Evolutionary conservation across 768 basidiomycete species (phyloP).

Genomic region (Lentinula guzmanii): DNA sequence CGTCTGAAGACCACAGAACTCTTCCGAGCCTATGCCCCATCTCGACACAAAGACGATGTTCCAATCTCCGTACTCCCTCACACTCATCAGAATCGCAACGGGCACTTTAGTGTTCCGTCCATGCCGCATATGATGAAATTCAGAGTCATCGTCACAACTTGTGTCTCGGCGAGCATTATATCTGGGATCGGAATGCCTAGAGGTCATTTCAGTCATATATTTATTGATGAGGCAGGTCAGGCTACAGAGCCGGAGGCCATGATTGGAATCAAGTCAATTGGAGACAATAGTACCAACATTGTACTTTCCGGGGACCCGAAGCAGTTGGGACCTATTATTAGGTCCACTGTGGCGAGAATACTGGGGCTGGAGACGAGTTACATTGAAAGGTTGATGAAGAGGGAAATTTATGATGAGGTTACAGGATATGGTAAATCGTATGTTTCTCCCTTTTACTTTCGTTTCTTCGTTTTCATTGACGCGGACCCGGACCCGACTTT

Average conservation of each 20-base stretch:
- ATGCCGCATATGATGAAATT: slow-evolving; percentile 33
- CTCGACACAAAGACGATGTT: slow-evolving; percentile 37
- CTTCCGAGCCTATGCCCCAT: slow-evolving; percentile 54
- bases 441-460: slow-evolving; percentile 2
- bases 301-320: slow-evolving; percentile 41
- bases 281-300: slow-evolving; percentile 26
- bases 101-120: slow-evolving; percentile 34
- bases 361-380: slow-evolving; percentile 33
- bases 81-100: slow-evolving; percentile 26
- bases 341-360: slow-evolving; percentile 28
- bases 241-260: slow-evolving; percentile 66
- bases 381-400: slow-evolving; percentile 30
- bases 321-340: slow-evolving; percentile 41
- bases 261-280: slow-evolving; percentile 36
- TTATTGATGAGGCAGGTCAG: slow-evolving; percentile 70
- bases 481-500: too few species aligned
- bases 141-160: slow-evolving; percentile 58
- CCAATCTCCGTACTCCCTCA: slow-evolving; percentile 36
- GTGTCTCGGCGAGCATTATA: slow-evolving; percentile 53
- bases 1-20: slow-evolving; percentile 27
- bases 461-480: not conserved
- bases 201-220: slow-evolving; percentile 64
- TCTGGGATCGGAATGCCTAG: slow-evolving; percentile 50
- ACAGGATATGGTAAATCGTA: slow-evolving; percentile 17
- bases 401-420: slow-evolving; percentile 15